These are phyloP conservation scores for Lodderomyces orthopsilosis DNA, from an alignment of 1,139 yeast genomes.

Conservation along the genomic window DNA sequence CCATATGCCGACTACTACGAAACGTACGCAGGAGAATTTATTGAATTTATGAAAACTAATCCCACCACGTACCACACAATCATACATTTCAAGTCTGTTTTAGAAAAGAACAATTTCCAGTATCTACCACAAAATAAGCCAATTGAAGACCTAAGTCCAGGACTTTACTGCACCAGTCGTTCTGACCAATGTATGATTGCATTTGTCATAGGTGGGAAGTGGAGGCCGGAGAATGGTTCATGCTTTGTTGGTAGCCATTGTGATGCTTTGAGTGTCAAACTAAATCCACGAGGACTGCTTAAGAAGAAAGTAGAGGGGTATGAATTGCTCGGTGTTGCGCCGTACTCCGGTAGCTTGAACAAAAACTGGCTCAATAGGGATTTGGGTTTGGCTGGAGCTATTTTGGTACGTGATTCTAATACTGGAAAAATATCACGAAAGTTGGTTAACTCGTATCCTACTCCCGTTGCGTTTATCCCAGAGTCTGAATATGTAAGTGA, in stretches of 20 bases:
- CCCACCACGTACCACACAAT: constrained; percentile 68
- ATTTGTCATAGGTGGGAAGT: constrained; percentile 53
- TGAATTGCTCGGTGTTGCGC: constrained; percentile 63
- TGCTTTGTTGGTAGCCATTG: constrained; percentile 62
- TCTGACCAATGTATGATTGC: constrained; percentile 57
- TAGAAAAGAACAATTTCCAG: constrained; percentile 50
- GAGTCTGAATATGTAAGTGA: constrained; percentile 69
- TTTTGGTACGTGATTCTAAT: constrained; percentile 37
- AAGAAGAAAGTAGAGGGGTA: constrained; percentile 52
- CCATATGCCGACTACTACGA: constrained; percentile 22
- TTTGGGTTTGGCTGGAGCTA: constrained; percentile 63
- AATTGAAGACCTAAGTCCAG: constrained; percentile 33
- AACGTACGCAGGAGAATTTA: constrained; percentile 46
- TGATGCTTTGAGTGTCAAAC: constrained; percentile 55
- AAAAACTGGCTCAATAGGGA: constrained; percentile 66
- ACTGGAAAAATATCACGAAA: constrained; percentile 36
- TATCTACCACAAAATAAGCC: constrained; percentile 50
- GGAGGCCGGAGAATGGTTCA: constrained; percentile 56
- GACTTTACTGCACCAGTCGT: constrained; percentile 51
- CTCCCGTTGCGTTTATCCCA: constrained; percentile 64
- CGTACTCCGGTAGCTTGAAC: constrained; percentile 59
- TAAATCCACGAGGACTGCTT: constrained; percentile 44
- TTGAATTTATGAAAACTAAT: constrained; percentile 55
- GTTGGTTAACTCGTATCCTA: constrained; percentile 56
- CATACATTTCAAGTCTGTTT: constrained; percentile 36